Base-by-base conservation (phyloP, 2,329 filamentous ascomycete species). In the Colletotrichum spinosum region DNA sequence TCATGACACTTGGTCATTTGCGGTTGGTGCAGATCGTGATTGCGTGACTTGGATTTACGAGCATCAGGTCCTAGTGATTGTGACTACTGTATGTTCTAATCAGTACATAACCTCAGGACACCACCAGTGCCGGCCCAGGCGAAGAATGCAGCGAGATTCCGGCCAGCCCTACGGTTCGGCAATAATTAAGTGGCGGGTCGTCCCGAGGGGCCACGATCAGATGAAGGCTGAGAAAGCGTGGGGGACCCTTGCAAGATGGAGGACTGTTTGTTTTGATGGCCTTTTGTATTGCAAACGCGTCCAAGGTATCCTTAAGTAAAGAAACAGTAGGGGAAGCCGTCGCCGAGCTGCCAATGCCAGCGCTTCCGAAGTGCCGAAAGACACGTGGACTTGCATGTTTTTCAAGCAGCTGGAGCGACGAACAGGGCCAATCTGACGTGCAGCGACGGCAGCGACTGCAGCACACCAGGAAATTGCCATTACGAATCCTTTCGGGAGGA, bases 391-490 rank as follows among this genome's bases (percentile, higher is more conserved):
- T 39, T 52, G 60, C 54, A 53, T 52, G 25, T n/a, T 25, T 25
- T 25, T 25, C 4, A 44, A 44, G 15, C 42, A 44, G 42, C 42
- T 13, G 41, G 50, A 25, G 6, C 25, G 13, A 37, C 59, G 42
- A 42, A 49, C 38, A 60, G n/a, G n/a, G 44, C 63, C 63, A 66
- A 66, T 66, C 63, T 63, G 63, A 53, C 52, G 53, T 63, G 63
- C 63, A 63, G 52, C 42, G 15, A 39, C 41, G 48, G 58, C 52
- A 62, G 45, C 25, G 15, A 34, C 54, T 25, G 25, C 25, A 25
- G 25, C 35, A 35, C 35, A 15, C 63, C 63, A 62, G 55, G 62
- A 25, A 49, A 55, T 10, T n/a, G 35, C 2, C 46, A 57, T 53
- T 57, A 63, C 63, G 63, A 66, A 66, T 66, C 48, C 33, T 48